Percentiles rank a stretch among this genome's conserved stretches.
Conservation (phyloP, 306 rosid species). For the Bauhinia variegata region DNA sequence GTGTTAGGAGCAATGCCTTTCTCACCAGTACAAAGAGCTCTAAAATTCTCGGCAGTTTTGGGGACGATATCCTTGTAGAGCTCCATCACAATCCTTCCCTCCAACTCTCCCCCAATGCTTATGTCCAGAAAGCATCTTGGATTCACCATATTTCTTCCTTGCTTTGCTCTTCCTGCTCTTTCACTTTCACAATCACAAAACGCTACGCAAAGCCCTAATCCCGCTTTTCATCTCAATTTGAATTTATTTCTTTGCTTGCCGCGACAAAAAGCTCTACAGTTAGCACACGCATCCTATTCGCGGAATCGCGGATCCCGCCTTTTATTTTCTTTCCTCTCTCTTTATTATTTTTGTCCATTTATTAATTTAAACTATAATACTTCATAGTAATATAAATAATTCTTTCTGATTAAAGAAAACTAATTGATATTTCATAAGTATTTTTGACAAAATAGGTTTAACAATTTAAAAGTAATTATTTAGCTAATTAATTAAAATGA, state of each 20-base stretch:
- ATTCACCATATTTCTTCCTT: constrained; percentile 49
- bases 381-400: no score
- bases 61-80: constrained; percentile 70
- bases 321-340: constrained; percentile 1
- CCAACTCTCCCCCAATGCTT: constrained; percentile 64
- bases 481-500: no score
- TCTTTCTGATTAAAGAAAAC: no score
- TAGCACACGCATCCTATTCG: constrained; percentile 10
- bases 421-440: no score
- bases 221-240: constrained; percentile 30
- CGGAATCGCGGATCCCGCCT: constrained; percentile 8
- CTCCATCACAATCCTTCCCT: constrained; percentile 71
- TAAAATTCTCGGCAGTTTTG: constrained; percentile 78
- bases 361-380: no score
- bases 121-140: constrained; percentile 65
- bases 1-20: constrained; percentile 61
- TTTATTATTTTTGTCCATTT: no score
- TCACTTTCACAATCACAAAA: no score
- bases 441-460: no score
- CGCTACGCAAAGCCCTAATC: constrained; percentile 41
- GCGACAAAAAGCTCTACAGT: constrained; percentile 23
- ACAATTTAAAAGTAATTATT: no score
- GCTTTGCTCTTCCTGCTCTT: not conserved
- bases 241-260: constrained; percentile 26
- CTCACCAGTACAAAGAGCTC: constrained; percentile 79